Percentiles rank a stretch among this genome's conserved stretches.
phyloP scores from a whole-genome alignment of 192 early-diverging fungal species.

The Coemansia sp. region DNA sequence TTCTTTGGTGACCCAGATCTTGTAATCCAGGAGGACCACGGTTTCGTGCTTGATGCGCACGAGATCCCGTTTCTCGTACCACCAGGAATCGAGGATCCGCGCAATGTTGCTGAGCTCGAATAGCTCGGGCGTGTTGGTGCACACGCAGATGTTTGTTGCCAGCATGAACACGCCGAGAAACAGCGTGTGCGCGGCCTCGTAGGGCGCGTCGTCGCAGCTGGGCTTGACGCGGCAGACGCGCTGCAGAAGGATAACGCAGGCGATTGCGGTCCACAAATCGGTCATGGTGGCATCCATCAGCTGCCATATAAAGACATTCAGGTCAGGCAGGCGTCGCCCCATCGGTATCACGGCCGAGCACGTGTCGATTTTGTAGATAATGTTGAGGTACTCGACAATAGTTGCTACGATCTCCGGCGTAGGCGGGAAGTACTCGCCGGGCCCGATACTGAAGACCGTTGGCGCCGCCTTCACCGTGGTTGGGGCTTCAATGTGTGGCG shows the following conservation, averaged over 20 bases:
- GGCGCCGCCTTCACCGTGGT: background rate
- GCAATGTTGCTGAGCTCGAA: slow-evolving; percentile 11
- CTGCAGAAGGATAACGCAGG: slow-evolving; percentile 31
- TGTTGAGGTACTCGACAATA: slow-evolving; percentile 27
- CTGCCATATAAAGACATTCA: slow-evolving; percentile 43
- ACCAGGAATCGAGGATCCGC: slow-evolving; percentile 19
- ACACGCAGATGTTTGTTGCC: slow-evolving; percentile 16
- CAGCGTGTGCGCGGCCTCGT: slow-evolving; percentile 38
- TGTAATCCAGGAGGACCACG: slow-evolving; percentile 10
- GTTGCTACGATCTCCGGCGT: slow-evolving; percentile 34
- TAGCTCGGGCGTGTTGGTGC: slow-evolving; percentile 15
- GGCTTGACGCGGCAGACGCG: slow-evolving; percentile 14
- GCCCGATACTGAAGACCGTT: background rate
- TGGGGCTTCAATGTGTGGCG: slow-evolving; percentile 4
- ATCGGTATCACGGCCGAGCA: slow-evolving; percentile 23
- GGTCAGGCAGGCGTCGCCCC: slow-evolving; percentile 27
- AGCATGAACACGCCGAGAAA: slow-evolving; percentile 44
- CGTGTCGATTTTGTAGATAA: slow-evolving; percentile 24
- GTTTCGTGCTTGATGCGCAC: slow-evolving; percentile 25
- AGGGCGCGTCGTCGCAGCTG: slow-evolving; percentile 20
- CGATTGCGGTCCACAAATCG: slow-evolving; percentile 38
- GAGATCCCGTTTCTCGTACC: slow-evolving; percentile 19
- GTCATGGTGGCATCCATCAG: slow-evolving; percentile 27
- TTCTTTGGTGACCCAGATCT: slow-evolving; percentile 19
- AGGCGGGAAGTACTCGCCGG: slow-evolving; percentile 14